phyloP scores from a whole-genome alignment of 306 rosid genomes.

The Acacia crassicarpa region DNA sequence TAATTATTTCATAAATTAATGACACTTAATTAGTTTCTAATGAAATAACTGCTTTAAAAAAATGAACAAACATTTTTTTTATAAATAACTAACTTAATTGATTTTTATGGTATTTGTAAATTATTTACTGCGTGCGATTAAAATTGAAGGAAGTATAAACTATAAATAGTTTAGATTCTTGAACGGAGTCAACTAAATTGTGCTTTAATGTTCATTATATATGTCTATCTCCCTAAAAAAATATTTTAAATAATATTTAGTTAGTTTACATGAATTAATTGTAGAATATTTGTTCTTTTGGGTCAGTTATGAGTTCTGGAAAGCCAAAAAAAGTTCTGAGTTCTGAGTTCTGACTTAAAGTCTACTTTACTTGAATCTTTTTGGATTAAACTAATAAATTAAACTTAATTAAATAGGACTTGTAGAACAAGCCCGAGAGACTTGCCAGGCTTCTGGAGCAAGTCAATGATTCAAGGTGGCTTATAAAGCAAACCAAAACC shows the following conservation, averaged over 20 bases:
- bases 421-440: background rate
- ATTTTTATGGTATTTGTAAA: too few relatives aligned
- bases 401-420: background rate
- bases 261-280: background rate
- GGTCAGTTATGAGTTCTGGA: background rate
- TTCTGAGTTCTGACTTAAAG: background rate
- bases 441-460: background rate
- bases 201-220: background rate
- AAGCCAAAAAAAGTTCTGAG: too few relatives aligned
- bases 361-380: background rate
- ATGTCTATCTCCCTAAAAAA: background rate
- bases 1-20: too few relatives aligned
- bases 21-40: too few relatives aligned
- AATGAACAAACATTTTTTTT: too few relatives aligned
- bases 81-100: too few relatives aligned
- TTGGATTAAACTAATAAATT: background rate
- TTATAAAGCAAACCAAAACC: background rate
- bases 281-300: background rate
- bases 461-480: background rate
- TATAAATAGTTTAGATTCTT: too few relatives aligned
- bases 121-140: too few relatives aligned
- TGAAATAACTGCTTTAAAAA: too few relatives aligned
- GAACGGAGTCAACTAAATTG: background rate
- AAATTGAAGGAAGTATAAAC: too few relatives aligned
- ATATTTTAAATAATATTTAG: background rate